Base-by-base conservation (phyloP, 1,284 basidiomycete species). In the Ustilago bromivora region DNA sequence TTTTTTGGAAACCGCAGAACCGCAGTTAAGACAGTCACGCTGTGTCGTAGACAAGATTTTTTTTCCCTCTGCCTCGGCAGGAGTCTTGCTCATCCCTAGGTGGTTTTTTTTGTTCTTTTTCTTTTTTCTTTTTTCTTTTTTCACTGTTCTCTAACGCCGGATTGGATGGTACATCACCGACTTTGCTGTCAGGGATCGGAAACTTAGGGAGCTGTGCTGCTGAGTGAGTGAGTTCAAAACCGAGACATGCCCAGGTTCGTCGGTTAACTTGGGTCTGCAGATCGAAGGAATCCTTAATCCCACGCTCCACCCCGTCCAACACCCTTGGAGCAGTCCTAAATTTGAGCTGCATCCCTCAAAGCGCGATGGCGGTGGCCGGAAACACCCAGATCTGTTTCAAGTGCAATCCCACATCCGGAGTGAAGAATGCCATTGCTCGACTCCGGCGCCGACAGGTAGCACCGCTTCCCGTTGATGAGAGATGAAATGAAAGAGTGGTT, bases 1-100 rank as follows among this genome's bases (percentile, higher is more conserved):
- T 63, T 49, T 19, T 35, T 28, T 13, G 34, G 34, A 60, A 28
- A 13, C 65, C 55, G 71, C 71, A 73, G 65, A 73, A 13, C 66
- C 71, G 71, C 71, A 6, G 41, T 10, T 60, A 34, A 28, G 23
- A 12, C 12, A 11, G 31, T 46, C 40, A 57, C 7, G 32, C 41
- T 2, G 19, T 28, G 23, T 13, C 54, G 36, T 28, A 23, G 17
- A 56, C 61, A 61, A 62, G 55, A 41, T 61, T 68, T 40, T 32
- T 5, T 6, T 10, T 9, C 43, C 35, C 19, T 28, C 15, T 49
- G 43, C 53, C 8, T 36, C 15, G 34, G 23, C 19, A 38, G 12
- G 13, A 13, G 41, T 31, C 38, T 40, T 40, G 15, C 10, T 40
- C 38, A 10, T 46, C 19, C 6, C 43, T 46, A 19, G 43, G 43